Evolutionary conservation across 805 yeast species (phyloP), one percentile per base, ranked within the genome.

Genomic region (Nematodospora valgi): DNA sequence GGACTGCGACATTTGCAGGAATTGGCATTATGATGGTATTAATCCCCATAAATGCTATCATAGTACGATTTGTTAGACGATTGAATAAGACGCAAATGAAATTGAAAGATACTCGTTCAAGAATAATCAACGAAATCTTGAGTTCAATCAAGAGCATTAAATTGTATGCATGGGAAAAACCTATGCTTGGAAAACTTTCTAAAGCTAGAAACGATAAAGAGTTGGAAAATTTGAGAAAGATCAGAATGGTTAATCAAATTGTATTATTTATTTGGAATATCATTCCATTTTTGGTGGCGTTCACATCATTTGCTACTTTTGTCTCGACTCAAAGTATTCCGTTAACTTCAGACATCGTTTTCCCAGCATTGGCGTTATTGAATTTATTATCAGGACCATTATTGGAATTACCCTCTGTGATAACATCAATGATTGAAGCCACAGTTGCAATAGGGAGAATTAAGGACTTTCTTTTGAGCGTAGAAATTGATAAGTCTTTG

Each of bases 81-180:
- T 58, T 72, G 24, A 74, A 69, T 43, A 73, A 72, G 38, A 34
- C 64, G 4, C 82, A 78, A 46, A 80, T 82, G 88, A 66, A 65
- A 34, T 65, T 68, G 38, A 81, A 78, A 43, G 88, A 82, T 51
- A 57, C 58, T 15, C 68, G 89, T 59, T 73, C 81, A 2, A 68
- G 74, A 12, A 58, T 72, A 14, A 74, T 78, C n/a, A 67, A 74
- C 12, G 89, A 82, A 46, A 64, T 82, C 9, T 52, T 82, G 32
- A 65, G 68, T 24, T 70, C 80, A 20, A 76, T 81, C 32, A 82
- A 80, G 48, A 70, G 80, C 35, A 75, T 82, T 45, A 82, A 82
- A 47, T 57, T 82, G 18, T 82, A 80, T 47, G 77, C 84, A 0
- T 81, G 86, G 83, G 89, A 82, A 51, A 58, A 61, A 22, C 82